Evolutionary conservation across 805 yeast species (phyloP).

Genomic region (Ogataea ramenticola): DNA sequence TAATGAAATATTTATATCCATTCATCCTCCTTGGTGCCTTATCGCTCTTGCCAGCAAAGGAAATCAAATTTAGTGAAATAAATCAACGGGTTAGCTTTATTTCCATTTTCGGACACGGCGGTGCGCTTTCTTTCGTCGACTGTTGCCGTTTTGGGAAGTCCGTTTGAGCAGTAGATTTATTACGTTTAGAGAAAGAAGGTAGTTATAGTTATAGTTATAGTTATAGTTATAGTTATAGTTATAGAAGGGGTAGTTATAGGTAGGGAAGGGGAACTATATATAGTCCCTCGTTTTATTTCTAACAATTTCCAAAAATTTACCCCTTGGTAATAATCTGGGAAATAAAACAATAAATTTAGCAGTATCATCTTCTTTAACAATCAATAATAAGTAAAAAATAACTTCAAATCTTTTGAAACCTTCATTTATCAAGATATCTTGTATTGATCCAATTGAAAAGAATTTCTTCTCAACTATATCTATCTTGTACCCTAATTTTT

Average conservation of each 20-base stretch:
- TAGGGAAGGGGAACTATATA: background rate
- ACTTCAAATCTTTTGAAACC: slow-evolving; percentile 67
- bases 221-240: no score
- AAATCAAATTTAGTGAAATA: no score
- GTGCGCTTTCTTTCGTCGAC: background rate
- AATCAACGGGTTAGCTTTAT: background rate
- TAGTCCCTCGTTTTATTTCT: slow-evolving; percentile 17
- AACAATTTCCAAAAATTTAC: slow-evolving; percentile 21
- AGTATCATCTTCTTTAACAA: slow-evolving; percentile 32
- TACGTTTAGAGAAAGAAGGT: no score
- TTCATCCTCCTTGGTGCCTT: no score
- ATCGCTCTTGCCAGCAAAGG: no score
- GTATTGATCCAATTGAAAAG: slow-evolving; percentile 48
- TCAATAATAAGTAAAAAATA: slow-evolving; percentile 53
- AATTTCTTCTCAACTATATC: slow-evolving; percentile 27
- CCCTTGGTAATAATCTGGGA: slow-evolving; percentile 24
- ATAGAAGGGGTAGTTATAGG: no score
- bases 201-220: no score
- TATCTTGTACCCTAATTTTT: background rate
- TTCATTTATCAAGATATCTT: slow-evolving; percentile 68
- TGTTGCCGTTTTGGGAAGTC: background rate
- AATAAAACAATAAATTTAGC: slow-evolving; percentile 20
- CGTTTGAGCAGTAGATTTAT: no score
- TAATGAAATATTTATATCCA: no score
- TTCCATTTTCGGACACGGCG: background rate